These are phyloP conservation scores for Athelia psychrophila DNA, from an alignment of 1,284 basidiomycete genomes.

Conservation along the genomic window DNA sequence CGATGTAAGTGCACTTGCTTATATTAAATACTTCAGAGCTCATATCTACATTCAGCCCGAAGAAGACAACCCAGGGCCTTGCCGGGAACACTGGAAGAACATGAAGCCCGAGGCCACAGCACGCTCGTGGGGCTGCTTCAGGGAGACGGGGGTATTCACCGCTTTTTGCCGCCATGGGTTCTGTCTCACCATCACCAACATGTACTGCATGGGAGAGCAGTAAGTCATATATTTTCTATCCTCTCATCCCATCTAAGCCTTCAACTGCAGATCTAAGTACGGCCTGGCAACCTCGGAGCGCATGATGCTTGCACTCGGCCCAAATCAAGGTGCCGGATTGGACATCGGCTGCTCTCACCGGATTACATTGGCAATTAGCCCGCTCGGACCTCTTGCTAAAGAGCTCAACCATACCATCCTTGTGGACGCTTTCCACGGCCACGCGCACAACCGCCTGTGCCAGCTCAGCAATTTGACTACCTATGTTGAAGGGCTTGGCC, in stretches of 20 bases:
- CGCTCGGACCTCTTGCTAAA: slow-evolving; percentile 7
- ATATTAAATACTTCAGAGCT: neutral
- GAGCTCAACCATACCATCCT: slow-evolving; percentile 4
- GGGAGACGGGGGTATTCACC: slow-evolving; percentile 15
- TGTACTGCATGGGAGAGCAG: slow-evolving; percentile 20
- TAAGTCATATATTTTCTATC: slow-evolving; percentile 2
- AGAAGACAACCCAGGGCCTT: slow-evolving; percentile 5
- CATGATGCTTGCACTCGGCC: neutral
- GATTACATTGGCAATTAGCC: slow-evolving; percentile 9
- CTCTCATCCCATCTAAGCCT: no score
- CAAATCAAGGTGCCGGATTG: neutral
- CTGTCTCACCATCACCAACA: slow-evolving; percentile 13
- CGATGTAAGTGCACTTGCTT: neutral
- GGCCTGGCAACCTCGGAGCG: neutral
- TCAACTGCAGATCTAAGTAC: neutral
- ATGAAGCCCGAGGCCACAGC: slow-evolving; percentile 9
- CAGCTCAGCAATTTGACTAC: slow-evolving; percentile 12
- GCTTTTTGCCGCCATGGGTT: slow-evolving; percentile 16
- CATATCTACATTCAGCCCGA: neutral
- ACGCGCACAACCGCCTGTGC: slow-evolving; percentile 16
- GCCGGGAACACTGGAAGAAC: slow-evolving; percentile 14
- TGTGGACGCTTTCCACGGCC: slow-evolving; percentile 16
- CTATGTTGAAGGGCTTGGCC: slow-evolving; percentile 9
- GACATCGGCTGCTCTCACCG: slow-evolving; percentile 13
- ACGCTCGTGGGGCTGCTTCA: slow-evolving; percentile 18